Conservation (phyloP, 1,139 yeast genomes). For the Magnusiomyces fungicola region DNA sequence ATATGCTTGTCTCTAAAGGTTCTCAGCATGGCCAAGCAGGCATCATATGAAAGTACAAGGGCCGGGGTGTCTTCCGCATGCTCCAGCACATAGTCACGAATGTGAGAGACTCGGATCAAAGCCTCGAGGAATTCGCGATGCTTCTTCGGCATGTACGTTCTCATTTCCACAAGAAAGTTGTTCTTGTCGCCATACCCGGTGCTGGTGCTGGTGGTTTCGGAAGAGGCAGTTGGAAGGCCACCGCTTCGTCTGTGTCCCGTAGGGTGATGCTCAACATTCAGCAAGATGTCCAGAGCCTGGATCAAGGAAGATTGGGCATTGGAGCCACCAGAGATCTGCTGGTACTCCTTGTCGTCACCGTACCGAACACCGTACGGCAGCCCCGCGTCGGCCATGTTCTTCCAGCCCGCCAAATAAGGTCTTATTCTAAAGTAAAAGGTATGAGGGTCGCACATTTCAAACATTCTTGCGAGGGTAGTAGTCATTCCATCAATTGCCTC, state of each 20-base stretch:
- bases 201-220: background rate
- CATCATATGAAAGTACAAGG: conserved; percentile 70
- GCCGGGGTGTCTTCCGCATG: conserved; percentile 43
- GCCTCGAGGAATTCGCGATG: conserved; percentile 68
- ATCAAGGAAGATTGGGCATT: conserved; percentile 89
- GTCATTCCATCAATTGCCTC: conserved; percentile 70
- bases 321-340: conserved; percentile 79
- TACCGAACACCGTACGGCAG: conserved; percentile 71
- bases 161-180: conserved; percentile 76
- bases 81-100: conserved; percentile 56
- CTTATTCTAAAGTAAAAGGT: conserved; percentile 78
- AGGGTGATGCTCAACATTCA: conserved; percentile 70
- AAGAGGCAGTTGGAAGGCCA: conserved; percentile 8
- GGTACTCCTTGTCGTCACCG: conserved; percentile 54
- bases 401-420: conserved; percentile 93
- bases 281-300: conserved; percentile 72
- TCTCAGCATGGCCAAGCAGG: conserved; percentile 83
- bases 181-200: conserved; percentile 33
- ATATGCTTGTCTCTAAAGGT: conserved; percentile 88
- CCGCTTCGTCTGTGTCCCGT: conserved; percentile 48
- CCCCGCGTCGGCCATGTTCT: conserved; percentile 83
- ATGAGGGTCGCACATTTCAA: conserved; percentile 93
- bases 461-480: conserved; percentile 72
- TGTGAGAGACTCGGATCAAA: conserved; percentile 48
- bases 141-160: conserved; percentile 78